Percentiles rank a stretch among this genome's conserved stretches.
Conservation (phyloP, 75 land plant genomes). For the Sequoiadendron giganteum region DNA sequence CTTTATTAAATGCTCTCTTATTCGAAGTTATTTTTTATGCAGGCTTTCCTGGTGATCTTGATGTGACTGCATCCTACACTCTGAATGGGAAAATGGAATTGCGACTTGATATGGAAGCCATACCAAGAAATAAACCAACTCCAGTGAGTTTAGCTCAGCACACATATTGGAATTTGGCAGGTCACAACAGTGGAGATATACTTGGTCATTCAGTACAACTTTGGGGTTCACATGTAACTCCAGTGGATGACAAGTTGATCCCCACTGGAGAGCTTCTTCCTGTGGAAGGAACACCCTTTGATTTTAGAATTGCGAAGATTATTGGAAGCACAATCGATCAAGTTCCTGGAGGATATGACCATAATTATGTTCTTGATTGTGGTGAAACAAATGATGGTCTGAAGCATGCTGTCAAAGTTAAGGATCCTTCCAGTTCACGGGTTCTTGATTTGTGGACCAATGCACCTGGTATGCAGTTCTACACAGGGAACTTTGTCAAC, state of each 20-base stretch:
- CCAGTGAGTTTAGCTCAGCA: conserved; percentile 91
- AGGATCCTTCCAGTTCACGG: conserved; percentile 71
- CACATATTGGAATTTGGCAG: conserved; percentile 92
- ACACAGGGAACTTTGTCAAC: conserved; percentile 76
- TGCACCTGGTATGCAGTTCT: conserved; percentile 94
- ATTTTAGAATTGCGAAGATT: conserved; percentile 53
- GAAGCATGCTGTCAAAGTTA: conserved; percentile 65
- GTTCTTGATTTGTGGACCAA: conserved; percentile 80
- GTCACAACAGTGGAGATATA: conserved; percentile 71
- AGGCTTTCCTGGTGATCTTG: conserved; percentile 89
- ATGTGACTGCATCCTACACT: conserved; percentile 72
- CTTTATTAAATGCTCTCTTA: neutral
- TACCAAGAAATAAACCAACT: conserved; percentile 76
- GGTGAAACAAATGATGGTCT: conserved; percentile 49
- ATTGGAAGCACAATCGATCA: conserved; percentile 35
- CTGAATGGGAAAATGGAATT: conserved; percentile 54
- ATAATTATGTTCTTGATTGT: conserved; percentile 81
- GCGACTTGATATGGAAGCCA: conserved; percentile 85
- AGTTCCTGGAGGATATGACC: conserved; percentile 86
- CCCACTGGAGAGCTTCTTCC: conserved; percentile 86
- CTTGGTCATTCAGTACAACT: conserved; percentile 68
- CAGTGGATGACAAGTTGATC: conserved; percentile 65
- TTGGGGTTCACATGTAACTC: conserved; percentile 62
- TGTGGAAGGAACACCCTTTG: conserved; percentile 87
- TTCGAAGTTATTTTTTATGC: conserved; percentile 2